These are phyloP conservation scores for Colletotrichum sp. DNA, from an alignment of 2,329 filamentous ascomycete genomes.

Conservation along the genomic window DNA sequence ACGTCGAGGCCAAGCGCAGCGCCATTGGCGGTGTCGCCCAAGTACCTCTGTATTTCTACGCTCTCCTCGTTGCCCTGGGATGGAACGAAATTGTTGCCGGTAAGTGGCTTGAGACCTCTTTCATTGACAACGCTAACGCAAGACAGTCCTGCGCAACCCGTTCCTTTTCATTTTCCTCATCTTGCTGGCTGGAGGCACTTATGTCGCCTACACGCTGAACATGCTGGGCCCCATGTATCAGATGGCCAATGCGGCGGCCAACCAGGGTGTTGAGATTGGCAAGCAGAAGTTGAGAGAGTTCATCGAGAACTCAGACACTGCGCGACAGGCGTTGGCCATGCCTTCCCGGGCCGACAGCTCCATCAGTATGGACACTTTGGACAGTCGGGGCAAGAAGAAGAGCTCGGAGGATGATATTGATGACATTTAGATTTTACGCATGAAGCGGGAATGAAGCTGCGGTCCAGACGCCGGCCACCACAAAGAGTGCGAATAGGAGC, in stretches of 20 bases:
- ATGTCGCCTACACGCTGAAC: slow-evolving; percentile 92
- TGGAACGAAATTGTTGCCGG: slow-evolving; percentile 98
- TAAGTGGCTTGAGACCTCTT: slow-evolving; percentile 53
- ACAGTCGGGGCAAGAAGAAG: slow-evolving; percentile 63
- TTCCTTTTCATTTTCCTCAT: slow-evolving; percentile 90
- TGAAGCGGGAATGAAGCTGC: not conserved
- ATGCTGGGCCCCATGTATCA: slow-evolving; percentile 95
- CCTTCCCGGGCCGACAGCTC: slow-evolving; percentile 52
- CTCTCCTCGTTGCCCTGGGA: slow-evolving; percentile 84
- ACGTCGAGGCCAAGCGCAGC: slow-evolving; percentile 96
- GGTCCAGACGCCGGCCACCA: slow-evolving; percentile 11
- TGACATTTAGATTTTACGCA: slow-evolving; percentile 51
- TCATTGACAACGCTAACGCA: slow-evolving; percentile 11
- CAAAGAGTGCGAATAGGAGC: slow-evolving; percentile 2
- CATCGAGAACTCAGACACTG: slow-evolving; percentile 84
- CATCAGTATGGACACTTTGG: slow-evolving; percentile 65
- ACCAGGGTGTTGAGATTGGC: slow-evolving; percentile 87
- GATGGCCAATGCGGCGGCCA: slow-evolving; percentile 88
- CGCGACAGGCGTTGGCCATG: slow-evolving; percentile 83
- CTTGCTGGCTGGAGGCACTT: slow-evolving; percentile 76
- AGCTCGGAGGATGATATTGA: slow-evolving; percentile 57
- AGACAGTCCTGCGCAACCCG: slow-evolving; percentile 86
- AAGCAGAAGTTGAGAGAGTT: slow-evolving; percentile 93
- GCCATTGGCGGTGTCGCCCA: slow-evolving; percentile 95
- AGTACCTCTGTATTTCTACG: slow-evolving; percentile 94